Conservation (phyloP, 139 green algal species). For the Dunaliella primolecta region DNA sequence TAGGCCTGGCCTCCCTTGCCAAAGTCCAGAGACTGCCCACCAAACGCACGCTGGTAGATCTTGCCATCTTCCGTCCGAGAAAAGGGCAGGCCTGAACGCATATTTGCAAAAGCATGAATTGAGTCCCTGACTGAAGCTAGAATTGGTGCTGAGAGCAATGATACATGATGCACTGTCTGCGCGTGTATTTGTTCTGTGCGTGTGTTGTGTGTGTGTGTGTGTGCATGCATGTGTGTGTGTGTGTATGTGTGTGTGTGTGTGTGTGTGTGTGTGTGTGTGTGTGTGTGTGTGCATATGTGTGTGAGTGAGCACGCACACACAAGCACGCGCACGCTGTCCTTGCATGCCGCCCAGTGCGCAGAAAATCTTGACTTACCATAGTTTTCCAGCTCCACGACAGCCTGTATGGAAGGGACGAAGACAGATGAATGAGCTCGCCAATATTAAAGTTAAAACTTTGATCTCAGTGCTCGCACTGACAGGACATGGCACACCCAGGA, state of each 20-base stretch:
- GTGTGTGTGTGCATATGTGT: neutral
- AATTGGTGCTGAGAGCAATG: too few species aligned
- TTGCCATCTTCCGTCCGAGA: slow-evolving; percentile 96
- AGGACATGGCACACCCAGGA: too few species aligned
- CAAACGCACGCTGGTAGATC: slow-evolving; percentile 99
- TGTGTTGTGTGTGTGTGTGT: neutral
- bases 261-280: neutral
- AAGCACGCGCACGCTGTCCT: too few species aligned
- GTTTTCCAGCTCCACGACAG: slow-evolving; percentile 97
- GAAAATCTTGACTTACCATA: slow-evolving; percentile 87
- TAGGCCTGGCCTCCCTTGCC: slow-evolving; percentile 83
- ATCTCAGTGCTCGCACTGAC: neutral
- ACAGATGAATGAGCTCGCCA: neutral
- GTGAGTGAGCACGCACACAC: too few species aligned
- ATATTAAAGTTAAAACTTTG: neutral
- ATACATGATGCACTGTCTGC: too few species aligned
- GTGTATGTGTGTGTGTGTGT: neutral
- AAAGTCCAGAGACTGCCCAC: slow-evolving; percentile 93
- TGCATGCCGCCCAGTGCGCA: too few species aligned
- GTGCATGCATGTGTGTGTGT: neutral
- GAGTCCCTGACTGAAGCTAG: slow-evolving; percentile 79
- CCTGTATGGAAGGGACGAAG: slow-evolving; percentile 34
- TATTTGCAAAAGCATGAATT: too few species aligned
- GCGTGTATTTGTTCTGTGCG: too few species aligned
- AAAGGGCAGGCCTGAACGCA: slow-evolving; percentile 80